Evolutionary conservation across 2,329 filamentous ascomycete genomes (phyloP).

Genomic region (Thermothelomyces thermophilus): DNA sequence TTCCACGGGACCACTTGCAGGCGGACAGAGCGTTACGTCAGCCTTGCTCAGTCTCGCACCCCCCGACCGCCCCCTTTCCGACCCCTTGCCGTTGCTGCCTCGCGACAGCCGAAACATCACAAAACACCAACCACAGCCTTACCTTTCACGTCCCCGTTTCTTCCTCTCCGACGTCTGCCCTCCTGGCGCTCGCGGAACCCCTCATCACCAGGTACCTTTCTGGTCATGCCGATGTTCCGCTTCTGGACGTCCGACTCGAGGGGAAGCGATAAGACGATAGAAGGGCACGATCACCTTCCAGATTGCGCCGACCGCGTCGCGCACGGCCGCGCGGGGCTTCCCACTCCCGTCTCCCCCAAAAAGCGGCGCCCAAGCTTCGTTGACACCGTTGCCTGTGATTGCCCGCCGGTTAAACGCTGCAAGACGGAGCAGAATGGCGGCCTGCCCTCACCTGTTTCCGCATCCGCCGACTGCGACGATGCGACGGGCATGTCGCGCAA

Average conservation of each 20-base stretch:
- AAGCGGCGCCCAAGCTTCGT: conserved; percentile 34
- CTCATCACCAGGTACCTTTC: conserved; percentile 1
- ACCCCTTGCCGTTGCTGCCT: conserved; percentile 15
- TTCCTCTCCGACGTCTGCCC: conserved; percentile 4
- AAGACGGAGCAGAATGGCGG: conserved; percentile 33
- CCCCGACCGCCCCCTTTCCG: conserved; percentile 7
- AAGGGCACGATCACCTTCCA: conserved; percentile 37
- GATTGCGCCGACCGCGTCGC: conserved; percentile 22
- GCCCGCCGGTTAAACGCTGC: conserved; percentile 37
- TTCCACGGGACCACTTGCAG: conserved; percentile 16
- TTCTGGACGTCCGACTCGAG: conserved; percentile 54
- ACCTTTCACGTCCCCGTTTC: background rate
- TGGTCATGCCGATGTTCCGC: conserved; percentile 44
- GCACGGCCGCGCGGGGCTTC: conserved; percentile 22
- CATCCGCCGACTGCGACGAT: conserved; percentile 20
- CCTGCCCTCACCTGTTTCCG: conserved; percentile 24
- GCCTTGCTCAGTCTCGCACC: conserved; percentile 18
- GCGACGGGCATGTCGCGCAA: conserved; percentile 11
- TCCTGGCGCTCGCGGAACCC: conserved; percentile 9
- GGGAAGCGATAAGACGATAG: conserved; percentile 46
- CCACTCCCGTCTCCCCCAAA: conserved; percentile 29
- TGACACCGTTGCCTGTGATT: conserved; percentile 25
- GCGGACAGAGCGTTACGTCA: conserved; percentile 28
- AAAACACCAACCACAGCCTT: background rate
- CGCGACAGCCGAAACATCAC: conserved; percentile 13